phyloP scores from a whole-genome alignment of 148 eudicot species.

The Fagopyrum esculentum region DNA sequence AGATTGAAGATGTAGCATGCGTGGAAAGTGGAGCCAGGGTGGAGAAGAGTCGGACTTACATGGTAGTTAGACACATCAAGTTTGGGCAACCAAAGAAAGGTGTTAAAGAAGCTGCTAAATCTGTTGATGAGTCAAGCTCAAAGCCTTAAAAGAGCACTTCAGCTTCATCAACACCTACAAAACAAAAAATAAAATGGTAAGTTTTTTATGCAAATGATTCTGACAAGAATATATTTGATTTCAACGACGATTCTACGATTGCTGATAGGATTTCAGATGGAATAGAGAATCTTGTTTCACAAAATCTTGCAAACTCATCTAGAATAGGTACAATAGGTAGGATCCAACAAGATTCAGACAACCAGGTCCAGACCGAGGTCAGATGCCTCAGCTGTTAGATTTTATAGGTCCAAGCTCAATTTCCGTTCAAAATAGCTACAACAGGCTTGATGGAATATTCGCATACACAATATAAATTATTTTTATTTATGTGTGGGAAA shows the following conservation, averaged over 20 bases:
- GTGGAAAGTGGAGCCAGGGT: constrained; percentile 55
- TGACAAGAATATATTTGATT: constrained; percentile 19
- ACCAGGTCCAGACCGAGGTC: background rate
- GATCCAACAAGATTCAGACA: constrained; percentile 12
- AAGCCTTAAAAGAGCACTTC: constrained; percentile 10
- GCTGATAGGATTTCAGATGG: background rate
- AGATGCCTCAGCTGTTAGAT: background rate
- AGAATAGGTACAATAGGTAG: constrained; percentile 40
- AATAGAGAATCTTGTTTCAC: no score
- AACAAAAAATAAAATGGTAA: constrained; percentile 19
- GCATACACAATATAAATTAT: no score
- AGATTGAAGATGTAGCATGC: constrained; percentile 66
- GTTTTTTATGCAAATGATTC: constrained; percentile 11
- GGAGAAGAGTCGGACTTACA: constrained; percentile 45
- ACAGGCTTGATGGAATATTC: no score
- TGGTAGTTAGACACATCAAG: constrained; percentile 62
- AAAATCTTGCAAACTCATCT: constrained; percentile 2
- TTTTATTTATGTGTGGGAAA: no score
- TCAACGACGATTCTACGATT: constrained; percentile 7
- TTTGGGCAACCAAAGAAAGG: constrained; percentile 68
- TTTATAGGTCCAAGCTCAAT: background rate
- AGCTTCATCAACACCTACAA: constrained; percentile 1
- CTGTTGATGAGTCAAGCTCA: constrained; percentile 11
- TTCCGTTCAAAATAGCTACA: constrained; percentile 5
- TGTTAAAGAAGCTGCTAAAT: constrained; percentile 28